These are phyloP conservation scores for Nakaseomyces kungkrabaensis DNA, from an alignment of 1,139 yeast species.

Conservation along the genomic window DNA sequence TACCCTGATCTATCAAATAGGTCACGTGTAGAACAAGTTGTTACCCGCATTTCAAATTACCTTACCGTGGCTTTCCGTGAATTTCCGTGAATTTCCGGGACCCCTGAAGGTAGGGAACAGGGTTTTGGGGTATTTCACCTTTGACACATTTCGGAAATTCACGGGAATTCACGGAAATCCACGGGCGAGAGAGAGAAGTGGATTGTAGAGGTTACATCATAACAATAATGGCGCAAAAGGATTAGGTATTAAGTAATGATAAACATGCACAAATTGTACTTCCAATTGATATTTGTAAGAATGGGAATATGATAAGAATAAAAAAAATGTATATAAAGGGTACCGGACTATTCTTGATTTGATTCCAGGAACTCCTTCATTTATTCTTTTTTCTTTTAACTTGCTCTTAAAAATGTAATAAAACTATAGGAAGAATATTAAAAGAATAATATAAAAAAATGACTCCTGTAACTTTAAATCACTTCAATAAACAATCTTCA, in stretches of 20 bases:
- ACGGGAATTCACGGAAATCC: neutral
- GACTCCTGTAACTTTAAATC: constrained; percentile 2
- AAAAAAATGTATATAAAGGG: neutral
- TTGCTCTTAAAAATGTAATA: neutral
- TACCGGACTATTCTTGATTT: neutral
- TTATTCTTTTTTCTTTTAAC: neutral
- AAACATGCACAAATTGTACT: too few relatives aligned
- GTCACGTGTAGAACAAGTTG: neutral
- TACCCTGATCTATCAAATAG: neutral
- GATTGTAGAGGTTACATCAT: too few relatives aligned
- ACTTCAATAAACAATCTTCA: neutral
- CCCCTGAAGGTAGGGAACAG: neutral
- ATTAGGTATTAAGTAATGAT: too few relatives aligned
- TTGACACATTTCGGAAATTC: neutral
- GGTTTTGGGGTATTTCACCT: too few relatives aligned
- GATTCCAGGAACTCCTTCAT: neutral
- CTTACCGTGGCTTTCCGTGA: neutral
- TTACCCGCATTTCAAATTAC: neutral
- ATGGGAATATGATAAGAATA: too few relatives aligned
- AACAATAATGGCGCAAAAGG: too few relatives aligned
- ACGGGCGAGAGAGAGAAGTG: neutral
- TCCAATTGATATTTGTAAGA: too few relatives aligned
- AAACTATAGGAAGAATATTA: neutral
- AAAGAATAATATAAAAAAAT: neutral
- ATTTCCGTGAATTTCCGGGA: constrained; percentile 2